Conservation (phyloP, 192 early-diverging fungal species). For the Neocallimastix lanati region DNA sequence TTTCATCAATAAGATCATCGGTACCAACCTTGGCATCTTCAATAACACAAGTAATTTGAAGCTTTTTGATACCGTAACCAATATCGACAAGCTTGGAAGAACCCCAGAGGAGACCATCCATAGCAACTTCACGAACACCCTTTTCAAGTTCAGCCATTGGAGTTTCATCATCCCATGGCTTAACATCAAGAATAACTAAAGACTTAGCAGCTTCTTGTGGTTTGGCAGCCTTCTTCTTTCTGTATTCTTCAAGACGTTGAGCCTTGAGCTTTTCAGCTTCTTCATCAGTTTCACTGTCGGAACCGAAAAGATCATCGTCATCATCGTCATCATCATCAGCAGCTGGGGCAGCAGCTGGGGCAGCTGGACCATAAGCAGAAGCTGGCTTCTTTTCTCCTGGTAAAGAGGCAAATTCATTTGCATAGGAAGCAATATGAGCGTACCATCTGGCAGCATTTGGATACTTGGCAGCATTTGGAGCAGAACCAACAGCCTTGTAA, state of each 20-base stretch:
- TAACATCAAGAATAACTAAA: slow-evolving; percentile 77
- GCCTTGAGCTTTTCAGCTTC: slow-evolving; percentile 76
- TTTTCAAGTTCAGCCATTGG: slow-evolving; percentile 55
- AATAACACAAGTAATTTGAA: slow-evolving; percentile 79
- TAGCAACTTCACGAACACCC: slow-evolving; percentile 48
- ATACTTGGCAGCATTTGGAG: slow-evolving; percentile 51
- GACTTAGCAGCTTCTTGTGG: slow-evolving; percentile 81
- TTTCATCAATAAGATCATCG: slow-evolving; percentile 68
- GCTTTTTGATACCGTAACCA: slow-evolving; percentile 93
- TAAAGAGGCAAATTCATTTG: slow-evolving; percentile 13
- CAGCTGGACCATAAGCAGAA: slow-evolving; percentile 32
- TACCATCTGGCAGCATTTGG: slow-evolving; percentile 91
- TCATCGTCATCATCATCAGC: slow-evolving; percentile 84
- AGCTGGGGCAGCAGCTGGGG: slow-evolving; percentile 25
- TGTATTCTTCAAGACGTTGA: slow-evolving; percentile 77
- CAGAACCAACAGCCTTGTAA: slow-evolving; percentile 55
- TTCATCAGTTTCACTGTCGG: slow-evolving; percentile 79
- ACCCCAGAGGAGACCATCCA: slow-evolving; percentile 88
- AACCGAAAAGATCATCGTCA: slow-evolving; percentile 88
- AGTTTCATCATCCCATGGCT: slow-evolving; percentile 91
- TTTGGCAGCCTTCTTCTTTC: slow-evolving; percentile 68
- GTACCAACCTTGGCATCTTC: slow-evolving; percentile 82
- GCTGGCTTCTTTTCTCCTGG: slow-evolving; percentile 27
- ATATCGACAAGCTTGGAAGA: slow-evolving; percentile 45
- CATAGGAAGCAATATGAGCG: slow-evolving; percentile 59